Base-by-base conservation (phyloP, 345 rosid genomes). In the Populus davidiana region DNA sequence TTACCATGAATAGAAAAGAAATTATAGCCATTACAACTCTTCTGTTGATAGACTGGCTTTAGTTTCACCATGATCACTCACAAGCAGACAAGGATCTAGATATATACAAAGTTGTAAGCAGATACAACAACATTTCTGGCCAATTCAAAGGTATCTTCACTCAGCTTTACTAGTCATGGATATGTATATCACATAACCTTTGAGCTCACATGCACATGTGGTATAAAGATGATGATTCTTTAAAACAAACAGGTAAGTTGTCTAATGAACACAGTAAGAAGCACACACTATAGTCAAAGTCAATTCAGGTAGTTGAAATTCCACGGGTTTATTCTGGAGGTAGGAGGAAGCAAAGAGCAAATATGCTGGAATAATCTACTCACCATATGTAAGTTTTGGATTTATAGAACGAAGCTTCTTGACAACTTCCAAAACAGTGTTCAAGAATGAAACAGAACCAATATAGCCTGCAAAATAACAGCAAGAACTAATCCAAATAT, bases 401-500 rank as follows among this genome's bases (percentile, higher is more conserved):
- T 93, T 96, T 71, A 91, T 67, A 21, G 92, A 72, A 8, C 99
- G 99, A 79, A 96, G 98, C 91, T 92, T 93, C 38, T 88, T 70
- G 43, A 96, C 90, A 44, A 92, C 97, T 82, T 88, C 86, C 86
- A 96, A 86, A 52, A 96, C 76, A 41, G 89, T 85, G 84, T 89
- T 84, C 83, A 96, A 78, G 78, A 96, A 96, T 11, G 99, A 96
- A 80, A 89, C 96, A n/a, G 99, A 96, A 74, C 99, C 99, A 78
- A 96, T 93, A 81, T 96, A 96, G 75, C 99, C 99, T 96, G 31
- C 74, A 86, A 65, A 78, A 69, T 41, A 81, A 56, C 61, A 80
- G 6, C 5, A 76, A 33, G 44, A 74, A 67, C 21, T 38, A 36
- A 56, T 25, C 44, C 43, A 17, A 67, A 18, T 31, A 62, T 69